Evolutionary conservation across 441 rosid genomes (phyloP), one percentile per base, ranked within the genome.

Genomic region (Flueggea neowawraea): DNA sequence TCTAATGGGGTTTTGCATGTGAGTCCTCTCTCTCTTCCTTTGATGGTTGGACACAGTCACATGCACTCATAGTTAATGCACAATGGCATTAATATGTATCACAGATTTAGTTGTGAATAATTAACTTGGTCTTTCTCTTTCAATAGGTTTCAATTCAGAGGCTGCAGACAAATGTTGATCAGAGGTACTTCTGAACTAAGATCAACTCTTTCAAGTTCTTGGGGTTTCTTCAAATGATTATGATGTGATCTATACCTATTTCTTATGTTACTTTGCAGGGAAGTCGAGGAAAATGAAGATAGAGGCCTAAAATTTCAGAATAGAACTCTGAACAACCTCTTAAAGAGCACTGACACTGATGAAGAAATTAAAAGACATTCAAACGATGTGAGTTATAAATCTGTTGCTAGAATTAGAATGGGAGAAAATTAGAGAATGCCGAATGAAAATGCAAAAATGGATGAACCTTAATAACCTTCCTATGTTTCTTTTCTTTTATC

Each of bases 141-240:
- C 57, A 48, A 69, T 70, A 95, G 97, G 84, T 95, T 55, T 71
- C 84, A 12, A 84, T 95, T 64, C 97, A 85, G 69, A 86, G 76
- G 81, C 68, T 83, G 77, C 79, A 73, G 49, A 83, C 72, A 57
- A 78, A 79, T 77, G 80, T 43, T 48, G 76, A 82, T 65, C 80
- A 74, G 63, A 81, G 94, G 99, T 94, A 80, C 31, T 16, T 47
- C 45, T 60, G 58, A 56, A n/a, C 45, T 52, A 28, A 14, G 0
- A 12, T 17, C 68, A 33, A 51, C 66, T 61, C 16, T 55, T 48
- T 6, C 8, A n/a, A 16, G 9, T 52, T 17, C 16, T 56, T 16
- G 52, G 47, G 32, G 32, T 67, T 62, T 39, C 44, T 52, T 55
- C 60, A 50, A 28, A 51, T 36, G 63, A 41, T 75, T 63, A 31